Evolutionary conservation across 129 eudicot genomes (phyloP).

Genomic region (Sambucus nigra): DNA sequence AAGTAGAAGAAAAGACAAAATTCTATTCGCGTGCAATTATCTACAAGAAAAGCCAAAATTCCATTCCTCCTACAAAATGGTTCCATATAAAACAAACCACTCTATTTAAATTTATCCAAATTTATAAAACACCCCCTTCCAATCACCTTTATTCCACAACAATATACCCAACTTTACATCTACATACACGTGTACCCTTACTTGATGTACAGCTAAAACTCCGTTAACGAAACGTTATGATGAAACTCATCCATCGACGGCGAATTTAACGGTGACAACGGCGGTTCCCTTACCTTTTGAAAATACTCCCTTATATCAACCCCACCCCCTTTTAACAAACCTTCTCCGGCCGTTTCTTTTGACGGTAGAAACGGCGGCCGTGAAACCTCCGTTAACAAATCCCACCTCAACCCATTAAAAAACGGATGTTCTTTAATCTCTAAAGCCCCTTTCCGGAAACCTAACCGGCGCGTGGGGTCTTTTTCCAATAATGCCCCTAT

Average conservation of each 20-base stretch:
- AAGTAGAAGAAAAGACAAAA: background rate
- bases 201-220: slow-evolving; percentile 29
- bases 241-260: slow-evolving; percentile 45
- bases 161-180: background rate
- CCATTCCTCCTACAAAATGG: slow-evolving; percentile 6
- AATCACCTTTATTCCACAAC: slow-evolving; percentile 18
- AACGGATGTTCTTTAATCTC: slow-evolving; percentile 74
- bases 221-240: slow-evolving; percentile 56
- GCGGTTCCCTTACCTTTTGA: slow-evolving; percentile 32
- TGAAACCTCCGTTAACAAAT: slow-evolving; percentile 50
- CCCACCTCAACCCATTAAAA: slow-evolving; percentile 69
- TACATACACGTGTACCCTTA: slow-evolving; percentile 14
- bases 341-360: slow-evolving; percentile 31
- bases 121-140: too few relatives aligned
- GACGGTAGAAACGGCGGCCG: slow-evolving; percentile 81
- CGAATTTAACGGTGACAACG: slow-evolving; percentile 55
- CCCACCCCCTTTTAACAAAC: slow-evolving; percentile 1
- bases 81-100: background rate
- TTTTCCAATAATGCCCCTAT: slow-evolving; percentile 52
- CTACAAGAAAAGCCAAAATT: slow-evolving; percentile 10
- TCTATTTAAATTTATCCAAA: slow-evolving; percentile 20
- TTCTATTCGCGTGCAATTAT: background rate
- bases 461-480: slow-evolving; percentile 70
- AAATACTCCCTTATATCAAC: slow-evolving; percentile 51
- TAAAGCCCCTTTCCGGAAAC: slow-evolving; percentile 52